These are phyloP conservation scores for Solanum verrucosum DNA, from an alignment of 257 asterid genomes.

Conservation along the genomic window DNA sequence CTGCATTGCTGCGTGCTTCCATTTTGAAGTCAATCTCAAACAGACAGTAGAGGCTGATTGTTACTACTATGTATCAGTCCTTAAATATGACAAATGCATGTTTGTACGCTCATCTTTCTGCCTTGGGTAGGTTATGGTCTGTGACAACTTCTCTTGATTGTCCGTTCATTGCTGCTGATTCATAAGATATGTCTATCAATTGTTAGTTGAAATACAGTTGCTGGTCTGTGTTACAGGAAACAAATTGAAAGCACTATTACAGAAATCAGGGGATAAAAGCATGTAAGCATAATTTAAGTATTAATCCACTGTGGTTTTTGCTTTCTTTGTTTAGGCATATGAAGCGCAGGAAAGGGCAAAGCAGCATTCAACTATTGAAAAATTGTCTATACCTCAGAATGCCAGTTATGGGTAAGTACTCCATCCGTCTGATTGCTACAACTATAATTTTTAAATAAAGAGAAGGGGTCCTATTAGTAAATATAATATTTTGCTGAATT, in stretches of 20 bases:
- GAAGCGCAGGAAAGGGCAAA: conserved; percentile 81
- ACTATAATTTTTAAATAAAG: not conserved
- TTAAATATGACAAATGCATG: not conserved
- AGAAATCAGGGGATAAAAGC: not conserved
- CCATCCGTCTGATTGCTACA: not conserved
- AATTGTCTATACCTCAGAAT: conserved; percentile 52
- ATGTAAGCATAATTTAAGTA: not conserved
- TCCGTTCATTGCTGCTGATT: not conserved
- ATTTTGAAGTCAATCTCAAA: not conserved
- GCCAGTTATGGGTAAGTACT: conserved; percentile 74
- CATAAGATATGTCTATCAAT: not conserved
- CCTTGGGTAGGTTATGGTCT: not conserved
- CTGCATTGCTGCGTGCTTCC: not conserved
- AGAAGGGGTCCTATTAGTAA: not conserved
- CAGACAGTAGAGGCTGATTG: not conserved
- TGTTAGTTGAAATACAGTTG: not conserved
- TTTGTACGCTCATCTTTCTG: not conserved
- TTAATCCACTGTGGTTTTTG: not conserved
- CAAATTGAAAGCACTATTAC: not conserved
- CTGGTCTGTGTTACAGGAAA: not conserved
- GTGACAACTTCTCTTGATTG: not conserved
- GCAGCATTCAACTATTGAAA: conserved; percentile 55
- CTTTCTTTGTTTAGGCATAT: conserved; percentile 46
- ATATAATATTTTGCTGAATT: not conserved
- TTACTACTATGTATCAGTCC: not conserved